Base-by-base conservation (phyloP, 805 yeast species). In the Millerozyma miso region DNA sequence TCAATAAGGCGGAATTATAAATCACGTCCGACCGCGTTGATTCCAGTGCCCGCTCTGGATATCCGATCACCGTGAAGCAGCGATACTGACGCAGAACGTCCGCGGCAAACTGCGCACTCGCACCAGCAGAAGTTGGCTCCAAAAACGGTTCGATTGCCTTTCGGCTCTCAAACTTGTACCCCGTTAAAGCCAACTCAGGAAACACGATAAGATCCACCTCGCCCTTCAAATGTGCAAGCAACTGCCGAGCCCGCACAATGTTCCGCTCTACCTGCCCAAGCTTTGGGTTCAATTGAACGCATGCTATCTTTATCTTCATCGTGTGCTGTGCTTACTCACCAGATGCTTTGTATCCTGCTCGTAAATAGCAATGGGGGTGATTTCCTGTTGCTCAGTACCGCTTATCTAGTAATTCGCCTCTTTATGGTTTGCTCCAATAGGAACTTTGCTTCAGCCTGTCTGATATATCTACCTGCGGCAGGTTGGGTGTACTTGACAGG, bases 101-200 rank as follows among this genome's bases (percentile, higher is more conserved):
- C 35, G 60, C 59, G 0, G 89, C 96, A 65, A 88, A 75, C 7
- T 66, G 58, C 17, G 74, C 68, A 1, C 84, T 66, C 2, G 71
- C 73, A 0, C 85, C 82, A 0, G 63, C 61, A 1, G 59, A 52
- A 0, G 67, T n/a, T 12, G 40, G 43, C 47, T 85, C 90, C 19
- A 84, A 57, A 51, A 60, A 82, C 2, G 91, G 90, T 38, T 53
- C 59, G 16, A 83, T 80, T 32, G 72, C 77, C 0, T 53, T 57
- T 34, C 58, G 60, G 19, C 65, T 59, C 20, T 60, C 56, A 62
- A 83, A 90, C 54, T 83, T 84, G 59, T 89, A 89, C 0, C 97
- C 96, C 0, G 95, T 85, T 10, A 90, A 63, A 0, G 95, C 88
- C 39, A 89, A 63, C 54, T 89, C 97, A 0, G 97, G 96, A 4